Conservation (phyloP, 2,329 filamentous ascomycete genomes). For the Sporothrix mexicana region DNA sequence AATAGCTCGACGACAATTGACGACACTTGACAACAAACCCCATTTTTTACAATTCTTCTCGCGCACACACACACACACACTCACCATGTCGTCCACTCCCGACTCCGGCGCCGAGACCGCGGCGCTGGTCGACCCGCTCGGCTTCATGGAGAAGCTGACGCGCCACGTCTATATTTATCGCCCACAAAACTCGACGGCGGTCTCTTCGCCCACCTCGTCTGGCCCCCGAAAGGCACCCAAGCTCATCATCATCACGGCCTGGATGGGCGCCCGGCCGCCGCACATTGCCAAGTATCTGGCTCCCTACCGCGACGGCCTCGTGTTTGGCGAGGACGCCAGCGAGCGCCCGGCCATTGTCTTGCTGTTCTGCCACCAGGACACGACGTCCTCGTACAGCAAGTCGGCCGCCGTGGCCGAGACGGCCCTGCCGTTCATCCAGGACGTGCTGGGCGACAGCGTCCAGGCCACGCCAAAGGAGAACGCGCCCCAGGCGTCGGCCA, state of each 20-base stretch:
- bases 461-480: neutral
- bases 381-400: slow-evolving; percentile 46
- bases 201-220: neutral
- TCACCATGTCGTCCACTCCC: slow-evolving; percentile 7
- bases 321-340: slow-evolving; percentile 38
- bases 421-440: slow-evolving; percentile 50
- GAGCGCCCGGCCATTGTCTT: slow-evolving; percentile 58
- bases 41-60: neutral
- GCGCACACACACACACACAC: neutral
- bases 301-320: slow-evolving; percentile 47
- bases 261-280: slow-evolving; percentile 58
- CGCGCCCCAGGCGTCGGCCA: slow-evolving; percentile 35
- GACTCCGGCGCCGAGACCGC: slow-evolving; percentile 30
- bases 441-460: slow-evolving; percentile 37
- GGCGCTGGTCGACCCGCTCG: slow-evolving; percentile 40
- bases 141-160: slow-evolving; percentile 50
- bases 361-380: slow-evolving; percentile 49
- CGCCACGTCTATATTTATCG: slow-evolving; percentile 47
- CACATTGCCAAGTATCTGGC: slow-evolving; percentile 60
- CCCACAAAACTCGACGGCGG: slow-evolving; percentile 37
- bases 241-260: slow-evolving; percentile 55
- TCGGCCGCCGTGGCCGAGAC: slow-evolving; percentile 47
- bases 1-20: neutral
- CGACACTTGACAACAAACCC: neutral
- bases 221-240: slow-evolving; percentile 45